Evolutionary conservation across 768 basidiomycete genomes (phyloP), one percentile per base, ranked within the genome.

Genomic region (Neoboletus brunneissimus): DNA sequence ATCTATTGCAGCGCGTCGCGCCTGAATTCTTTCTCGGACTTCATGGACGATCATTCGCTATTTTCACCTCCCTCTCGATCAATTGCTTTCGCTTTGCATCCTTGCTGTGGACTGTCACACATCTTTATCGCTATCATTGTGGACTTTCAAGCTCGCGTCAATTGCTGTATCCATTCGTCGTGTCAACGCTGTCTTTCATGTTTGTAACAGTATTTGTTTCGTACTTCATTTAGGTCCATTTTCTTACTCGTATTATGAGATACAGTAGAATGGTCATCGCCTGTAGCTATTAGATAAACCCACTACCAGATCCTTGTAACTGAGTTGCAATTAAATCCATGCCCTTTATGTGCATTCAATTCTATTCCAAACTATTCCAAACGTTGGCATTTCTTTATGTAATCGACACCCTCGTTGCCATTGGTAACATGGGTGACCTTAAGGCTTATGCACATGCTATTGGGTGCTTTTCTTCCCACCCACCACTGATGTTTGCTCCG

Each of bases 131-230:
- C 53, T 50, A 20, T 63, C 51, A 38, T 48, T 35, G 41, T 59
- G 55, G 54, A 59, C 56, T 53, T 32, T 37, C 11, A 40, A 47
- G 29, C 31, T 54, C 13, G 49, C 41, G 2, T 44, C 55, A 50
- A 46, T 37, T 47, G 29, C 41, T 64, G 62, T 67, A 64, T 67
- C 54, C 40, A 51, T 57, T 29, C 48, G 9, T 55, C 34, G 32
- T 52, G 16, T 41, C 44, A n/a, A 40, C 9, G 50, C 38, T 55
- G 15, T 55, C 48, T 34, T 40, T 47, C 37, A 16, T 46, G 49
- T 12, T 2, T 40, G 20, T 34, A 53, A 27, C n/a, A 3, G 22
- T 50, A n/a, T 51, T 25, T 4, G 25, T 27, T 29, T 48, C 35
- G 12, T 43, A 7, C 27, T 55, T 52, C 20, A 1, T 51, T 48